Evolutionary conservation across 176 grass and related monocot species (phyloP).

Genomic region (Miscanthus lutarioriparius): DNA sequence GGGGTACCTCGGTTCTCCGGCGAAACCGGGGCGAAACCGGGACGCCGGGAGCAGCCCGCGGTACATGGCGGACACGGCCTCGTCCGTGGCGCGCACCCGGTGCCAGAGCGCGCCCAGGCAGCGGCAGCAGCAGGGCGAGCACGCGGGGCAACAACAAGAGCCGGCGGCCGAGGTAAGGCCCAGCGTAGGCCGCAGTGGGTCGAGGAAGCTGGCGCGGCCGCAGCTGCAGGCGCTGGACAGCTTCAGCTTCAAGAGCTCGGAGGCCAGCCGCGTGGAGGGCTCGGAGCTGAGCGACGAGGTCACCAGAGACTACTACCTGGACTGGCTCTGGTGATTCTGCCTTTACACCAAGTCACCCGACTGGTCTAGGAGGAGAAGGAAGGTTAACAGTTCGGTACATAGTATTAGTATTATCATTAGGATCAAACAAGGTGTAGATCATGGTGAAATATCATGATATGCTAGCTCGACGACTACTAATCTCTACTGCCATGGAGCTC

Average conservation of each 20-base stretch:
- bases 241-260: slow-evolving; percentile 44
- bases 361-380: not conserved
- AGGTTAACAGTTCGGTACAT: slow-evolving; percentile 25
- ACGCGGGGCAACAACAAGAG: not conserved
- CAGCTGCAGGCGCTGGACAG: slow-evolving; percentile 30
- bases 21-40: not conserved
- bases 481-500: not conserved
- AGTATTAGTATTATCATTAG: not conserved
- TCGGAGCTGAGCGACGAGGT: slow-evolving; percentile 48
- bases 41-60: slow-evolving; percentile 43
- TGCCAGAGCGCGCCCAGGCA: slow-evolving; percentile 69
- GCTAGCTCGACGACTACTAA: not conserved
- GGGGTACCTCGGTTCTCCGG: slow-evolving; percentile 39
- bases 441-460: not conserved
- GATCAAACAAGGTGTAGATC: slow-evolving; percentile 14
- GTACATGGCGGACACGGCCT: slow-evolving; percentile 87
- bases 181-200: slow-evolving; percentile 15
- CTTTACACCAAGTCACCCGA: not conserved
- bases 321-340: slow-evolving; percentile 75
- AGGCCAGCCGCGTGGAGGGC: slow-evolving; percentile 30
- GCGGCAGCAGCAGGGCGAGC: slow-evolving; percentile 33
- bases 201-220: slow-evolving; percentile 37
- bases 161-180: not conserved
- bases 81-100: slow-evolving; percentile 69
- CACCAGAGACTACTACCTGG: slow-evolving; percentile 88